Evolutionary conservation across 2,329 filamentous ascomycete genomes (phyloP), one percentile per base, ranked within the genome.

Genomic region (Neopestalotiopsis rosae): DNA sequence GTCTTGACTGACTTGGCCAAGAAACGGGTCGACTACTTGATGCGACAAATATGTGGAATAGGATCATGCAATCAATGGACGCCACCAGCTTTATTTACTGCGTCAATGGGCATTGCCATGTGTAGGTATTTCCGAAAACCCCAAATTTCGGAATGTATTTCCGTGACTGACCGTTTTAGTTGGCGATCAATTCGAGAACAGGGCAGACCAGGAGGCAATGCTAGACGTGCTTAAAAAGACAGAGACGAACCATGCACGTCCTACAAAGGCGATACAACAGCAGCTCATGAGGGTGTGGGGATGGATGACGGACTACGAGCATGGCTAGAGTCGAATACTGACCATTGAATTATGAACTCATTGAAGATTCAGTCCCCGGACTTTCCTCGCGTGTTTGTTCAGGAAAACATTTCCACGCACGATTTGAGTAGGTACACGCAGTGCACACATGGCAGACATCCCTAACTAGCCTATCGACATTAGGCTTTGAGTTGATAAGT

Each of bases 1-100:
- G 32, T 68, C 13, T 65, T n/a, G 45, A 62, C 71, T 74, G 58
- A 72, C 38, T 63, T 61, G 13, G 67, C 73, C 6, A 74, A 86
- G 80, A 74, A 83, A 58, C 79, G 81, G 14, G 83, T 88, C 7
- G 79, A 84, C 68, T 70, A 75, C 17, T 80, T 87, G 38, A 82
- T 91, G 2, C 80, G 86, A 17, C 79, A 83, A 30, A 78, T 91
- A 1, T 90, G 88, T 72, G 89, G 89, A 1, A 89, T 90, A 45
- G 88, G 87, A 0, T 75, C 87, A 12, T 86, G 84, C 34, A 90
- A 90, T 74, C 80, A 84, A 52, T 83, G 82, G 75, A 87, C 84
- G 1, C 85, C 88, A 32, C 88, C 89, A 0, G 83, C 83, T 57
- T 83, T 89, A 78, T 88, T 89, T 68, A 87, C 85, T 1, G 85